Base-by-base conservation (phyloP, 805 yeast genomes). In the Kregervanrija delftensis region DNA sequence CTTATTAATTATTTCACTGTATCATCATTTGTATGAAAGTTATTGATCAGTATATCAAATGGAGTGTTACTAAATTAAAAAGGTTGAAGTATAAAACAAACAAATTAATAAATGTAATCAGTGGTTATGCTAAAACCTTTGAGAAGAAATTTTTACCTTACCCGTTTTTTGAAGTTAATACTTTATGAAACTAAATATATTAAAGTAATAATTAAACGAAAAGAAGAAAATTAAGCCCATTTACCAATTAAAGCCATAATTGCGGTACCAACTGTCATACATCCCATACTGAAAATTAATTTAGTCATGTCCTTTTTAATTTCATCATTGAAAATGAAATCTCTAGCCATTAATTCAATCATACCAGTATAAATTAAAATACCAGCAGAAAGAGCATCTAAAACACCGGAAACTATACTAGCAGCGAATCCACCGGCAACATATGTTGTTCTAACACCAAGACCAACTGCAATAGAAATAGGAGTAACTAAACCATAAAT, bases 341-440 rank as follows among this genome's bases (percentile, higher is more conserved):
- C 91, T 53, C 79, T 80, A 3, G 89, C 90, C 77, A 84, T 71
- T 42, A 85, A 67, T 59, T 84, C 91, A 15, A 85, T 85, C 39
- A 84, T 57, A 50, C 87, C 86, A 35, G 86, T 81, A 63, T 84
- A 85, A 33, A 85, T 65, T 54, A 85, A 67, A 47, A 86, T 79
- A 44, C 95, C 95, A 1, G 89, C 70, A 33, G 90, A 81, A 40
- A 85, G 67, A 1, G 88, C 68, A 55, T 86, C 90, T 51, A 83
- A 79, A 9, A 76, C 69, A 42, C 93, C 93, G 41, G 79, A 81
- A 1, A 83, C 71, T 45, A 82, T 74, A 44, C 78, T 67, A 2
- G 84, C 74, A 1, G 64, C 71, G 57, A 75, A 66, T 4, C 82
- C 71, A 16, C 72, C 75, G 40, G 83, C 76, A 38, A 69, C 67